These are phyloP conservation scores for Nakazawaea wickerhamii DNA, from an alignment of 805 yeast genomes.

Conservation along the genomic window DNA sequence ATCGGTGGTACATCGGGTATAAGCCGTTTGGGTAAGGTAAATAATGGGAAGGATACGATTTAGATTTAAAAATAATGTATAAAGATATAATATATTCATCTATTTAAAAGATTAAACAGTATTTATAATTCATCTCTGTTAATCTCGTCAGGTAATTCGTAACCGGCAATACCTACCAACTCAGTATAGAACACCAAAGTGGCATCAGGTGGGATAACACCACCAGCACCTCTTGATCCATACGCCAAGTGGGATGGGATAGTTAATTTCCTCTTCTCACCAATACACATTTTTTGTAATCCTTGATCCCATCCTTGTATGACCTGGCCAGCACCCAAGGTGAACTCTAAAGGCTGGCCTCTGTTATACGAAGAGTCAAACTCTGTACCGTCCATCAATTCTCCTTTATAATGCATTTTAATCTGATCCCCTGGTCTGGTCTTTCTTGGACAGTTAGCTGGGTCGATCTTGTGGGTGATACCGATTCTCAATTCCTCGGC, in stretches of 20 bases:
- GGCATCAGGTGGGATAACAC: constrained; percentile 73
- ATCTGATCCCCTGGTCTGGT: constrained; percentile 64
- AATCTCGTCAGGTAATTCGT: constrained; percentile 10
- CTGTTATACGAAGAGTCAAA: constrained; percentile 73
- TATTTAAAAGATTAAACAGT: no score
- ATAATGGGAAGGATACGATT: constrained; percentile 6
- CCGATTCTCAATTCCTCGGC: constrained; percentile 17
- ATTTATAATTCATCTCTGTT: constrained; percentile 10
- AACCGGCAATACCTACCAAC: constrained; percentile 48
- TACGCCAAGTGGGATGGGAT: constrained; percentile 80
- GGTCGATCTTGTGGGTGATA: constrained; percentile 42
- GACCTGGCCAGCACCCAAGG: constrained; percentile 75
- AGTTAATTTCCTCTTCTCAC: constrained; percentile 73
- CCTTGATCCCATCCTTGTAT: constrained; percentile 93
- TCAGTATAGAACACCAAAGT: constrained; percentile 66
- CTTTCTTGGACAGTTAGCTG: constrained; percentile 47
- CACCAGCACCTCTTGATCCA: constrained; percentile 72
- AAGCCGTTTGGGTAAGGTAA: constrained; percentile 1
- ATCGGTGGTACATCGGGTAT: constrained; percentile 1
- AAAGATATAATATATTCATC: no score
- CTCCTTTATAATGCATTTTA: constrained; percentile 76
- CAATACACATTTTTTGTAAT: constrained; percentile 67
- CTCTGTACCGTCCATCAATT: constrained; percentile 55
- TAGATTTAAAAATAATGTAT: neutral
- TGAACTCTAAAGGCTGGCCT: constrained; percentile 62